phyloP scores from a whole-genome alignment of 148 eudicot genomes.

The Pouteria glomerata region DNA sequence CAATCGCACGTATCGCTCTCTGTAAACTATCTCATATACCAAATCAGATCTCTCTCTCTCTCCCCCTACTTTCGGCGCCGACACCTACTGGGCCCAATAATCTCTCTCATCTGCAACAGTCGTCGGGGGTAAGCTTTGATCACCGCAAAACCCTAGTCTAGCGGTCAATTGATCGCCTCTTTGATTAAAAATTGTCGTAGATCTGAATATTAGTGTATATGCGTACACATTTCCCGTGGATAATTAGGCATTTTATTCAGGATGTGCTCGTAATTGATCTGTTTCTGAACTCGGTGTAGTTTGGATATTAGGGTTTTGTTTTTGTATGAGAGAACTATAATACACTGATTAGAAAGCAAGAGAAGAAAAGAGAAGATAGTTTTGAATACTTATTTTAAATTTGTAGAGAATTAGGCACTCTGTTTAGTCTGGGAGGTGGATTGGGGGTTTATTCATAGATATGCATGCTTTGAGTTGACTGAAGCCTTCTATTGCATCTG shows the following conservation, averaged over 20 bases:
- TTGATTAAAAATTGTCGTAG: not conserved
- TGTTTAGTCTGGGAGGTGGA: too few relatives aligned
- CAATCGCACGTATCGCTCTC: too few relatives aligned
- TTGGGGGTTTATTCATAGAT: not conserved
- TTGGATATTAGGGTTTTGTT: not conserved
- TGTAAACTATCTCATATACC: too few relatives aligned
- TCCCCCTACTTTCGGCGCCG: not conserved
- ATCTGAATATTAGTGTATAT: not conserved
- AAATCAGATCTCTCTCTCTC: slow-evolving; percentile 9
- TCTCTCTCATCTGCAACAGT: not conserved
- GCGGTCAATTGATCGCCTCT: not conserved
- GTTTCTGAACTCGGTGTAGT: not conserved
- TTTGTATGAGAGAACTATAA: too few relatives aligned
- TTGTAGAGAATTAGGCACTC: too few relatives aligned
- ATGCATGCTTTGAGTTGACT: not conserved
- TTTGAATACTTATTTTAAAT: too few relatives aligned
- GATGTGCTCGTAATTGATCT: not conserved
- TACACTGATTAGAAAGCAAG: too few relatives aligned
- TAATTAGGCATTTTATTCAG: not conserved
- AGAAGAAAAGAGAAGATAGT: not conserved
- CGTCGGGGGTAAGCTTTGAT: not conserved
- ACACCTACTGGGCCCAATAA: not conserved
- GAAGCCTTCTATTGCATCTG: slow-evolving; percentile 15
- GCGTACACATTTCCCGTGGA: not conserved
- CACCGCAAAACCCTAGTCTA: not conserved